Evolutionary conservation across 176 grass and related monocot genomes (phyloP), one percentile per base, ranked within the genome.

Genomic region (Cymbopogon citratus): DNA sequence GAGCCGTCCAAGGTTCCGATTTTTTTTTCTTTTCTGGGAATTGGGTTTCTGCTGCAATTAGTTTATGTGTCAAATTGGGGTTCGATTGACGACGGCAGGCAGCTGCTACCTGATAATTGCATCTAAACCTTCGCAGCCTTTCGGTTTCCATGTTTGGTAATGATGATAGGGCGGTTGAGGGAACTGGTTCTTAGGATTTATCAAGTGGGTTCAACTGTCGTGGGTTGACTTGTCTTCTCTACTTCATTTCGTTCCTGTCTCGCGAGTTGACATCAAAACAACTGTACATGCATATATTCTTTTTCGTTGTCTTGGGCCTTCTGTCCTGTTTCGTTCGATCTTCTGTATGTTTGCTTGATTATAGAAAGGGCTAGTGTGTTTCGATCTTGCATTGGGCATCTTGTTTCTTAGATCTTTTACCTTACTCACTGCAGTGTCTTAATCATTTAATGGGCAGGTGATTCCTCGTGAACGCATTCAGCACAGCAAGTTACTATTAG

Each of bases 181-280:
- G 71, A 71, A 80, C 77, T 81, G 26, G 19, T 76, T 85, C 35
- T 62, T 81, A 63, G 70, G 77, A 85, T 79, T 81, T 85, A 49
- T 63, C 24, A 43, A 73, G 80, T 59, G 68, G 18, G 70, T 75
- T 89, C 52, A 76, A 80, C 77, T 77, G 61, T 61, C 44, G 61
- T 12, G 38, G 39, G 41, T 76, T 80, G 87, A 85, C 77, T 69
- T 52, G 87, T 81, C 63, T 67, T 40, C 41, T 68, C 87, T 54
- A 9, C 76, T 9, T 60, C n/a, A 38, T n/a, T 39, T 39, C n/a
- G 2, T 64, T 51, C 45, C 23, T 35, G 81, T 56, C 56, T 23
- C 16, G 16, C 51, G 74, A 63, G 75, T 71, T 51, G 56, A 80
- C 76, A 34, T 44, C 60, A 18, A 33, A 21, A 57, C 62, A 33